phyloP scores from a whole-genome alignment of 1,284 basidiomycete genomes.

The Cerioporus squamosus region DNA sequence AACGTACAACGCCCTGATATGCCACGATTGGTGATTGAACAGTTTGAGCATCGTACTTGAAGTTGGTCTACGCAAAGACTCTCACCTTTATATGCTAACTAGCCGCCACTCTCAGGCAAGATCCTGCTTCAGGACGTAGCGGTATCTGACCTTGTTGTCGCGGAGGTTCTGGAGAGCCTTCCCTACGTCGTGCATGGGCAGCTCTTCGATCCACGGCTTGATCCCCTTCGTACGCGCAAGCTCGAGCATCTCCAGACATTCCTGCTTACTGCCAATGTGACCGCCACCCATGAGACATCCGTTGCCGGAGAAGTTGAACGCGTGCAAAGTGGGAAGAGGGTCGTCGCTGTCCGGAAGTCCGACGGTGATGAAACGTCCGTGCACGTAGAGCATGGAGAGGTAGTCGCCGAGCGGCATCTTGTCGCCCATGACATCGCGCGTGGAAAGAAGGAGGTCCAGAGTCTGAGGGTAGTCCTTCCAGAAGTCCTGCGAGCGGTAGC shows the following conservation, averaged over 20 bases:
- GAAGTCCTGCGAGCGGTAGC: conserved; percentile 39
- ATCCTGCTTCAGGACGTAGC: conserved; percentile 51
- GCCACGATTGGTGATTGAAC: too few relatives aligned
- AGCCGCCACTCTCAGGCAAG: conserved; percentile 7
- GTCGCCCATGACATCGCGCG: conserved; percentile 34
- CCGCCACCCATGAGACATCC: conserved; percentile 45
- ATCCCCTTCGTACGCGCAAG: conserved; percentile 59
- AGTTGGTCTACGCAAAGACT: neutral
- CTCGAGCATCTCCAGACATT: conserved; percentile 62
- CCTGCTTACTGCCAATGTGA: conserved; percentile 67
- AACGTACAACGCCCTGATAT: too few relatives aligned
- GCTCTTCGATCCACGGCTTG: conserved; percentile 53
- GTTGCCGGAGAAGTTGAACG: conserved; percentile 43
- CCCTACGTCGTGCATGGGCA: conserved; percentile 61
- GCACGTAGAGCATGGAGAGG: conserved; percentile 52
- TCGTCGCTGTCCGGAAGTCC: conserved; percentile 51
- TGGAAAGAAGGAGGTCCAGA: conserved; percentile 69
- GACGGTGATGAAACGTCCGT: conserved; percentile 58
- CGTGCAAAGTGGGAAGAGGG: conserved; percentile 41
- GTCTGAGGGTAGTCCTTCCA: conserved; percentile 45
- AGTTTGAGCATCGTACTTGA: too few relatives aligned
- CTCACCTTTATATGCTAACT: neutral
- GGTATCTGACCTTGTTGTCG: conserved; percentile 56
- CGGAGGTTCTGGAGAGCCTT: conserved; percentile 58
- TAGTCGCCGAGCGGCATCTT: conserved; percentile 40